A percentile compares a stretch with the other conserved stretches of the same genome.
Conservation (phyloP, 1,284 basidiomycete genomes). For the Malassezia arunalokei region DNA sequence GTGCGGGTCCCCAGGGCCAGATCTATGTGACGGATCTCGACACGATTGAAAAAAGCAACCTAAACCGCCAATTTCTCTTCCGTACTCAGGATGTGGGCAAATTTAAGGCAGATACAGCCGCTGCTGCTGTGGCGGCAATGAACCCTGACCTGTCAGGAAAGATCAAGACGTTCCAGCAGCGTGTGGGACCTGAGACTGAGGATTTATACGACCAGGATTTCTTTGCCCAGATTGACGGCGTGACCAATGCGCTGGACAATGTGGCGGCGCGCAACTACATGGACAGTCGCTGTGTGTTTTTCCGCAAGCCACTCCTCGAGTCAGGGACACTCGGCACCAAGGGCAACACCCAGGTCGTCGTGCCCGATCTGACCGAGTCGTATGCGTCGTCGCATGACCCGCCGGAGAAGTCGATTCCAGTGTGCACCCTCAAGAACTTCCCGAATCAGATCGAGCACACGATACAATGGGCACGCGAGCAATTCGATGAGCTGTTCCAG, state of each 20-base stretch:
- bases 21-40: conserved; percentile 96
- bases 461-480: conserved; percentile 83
- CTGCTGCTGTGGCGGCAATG: conserved; percentile 85
- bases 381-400: conserved; percentile 98
- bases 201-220: conserved; percentile 75
- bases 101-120: conserved; percentile 95
- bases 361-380: conserved; percentile 90
- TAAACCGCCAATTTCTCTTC: conserved; percentile 98
- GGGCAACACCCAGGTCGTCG: conserved; percentile 91
- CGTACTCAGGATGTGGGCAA: conserved; percentile 89
- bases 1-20: conserved; percentile 63
- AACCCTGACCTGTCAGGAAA: conserved; percentile 83
- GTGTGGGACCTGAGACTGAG: conserved; percentile 84
- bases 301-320: conserved; percentile 88
- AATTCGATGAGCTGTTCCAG: conserved; percentile 85
- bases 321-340: conserved; percentile 98
- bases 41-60: conserved; percentile 97
- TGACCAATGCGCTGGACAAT: conserved; percentile 99
- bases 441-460: conserved; percentile 97
- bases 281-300: conserved; percentile 97
- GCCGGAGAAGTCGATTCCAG: conserved; percentile 93
- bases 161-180: conserved; percentile 79
- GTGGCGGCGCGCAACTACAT: conserved; percentile 92
- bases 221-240: conserved; percentile 76
- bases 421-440: conserved; percentile 98